These are phyloP conservation scores for Trametes elegans DNA, from an alignment of 768 basidiomycete species.

Conservation along the genomic window DNA sequence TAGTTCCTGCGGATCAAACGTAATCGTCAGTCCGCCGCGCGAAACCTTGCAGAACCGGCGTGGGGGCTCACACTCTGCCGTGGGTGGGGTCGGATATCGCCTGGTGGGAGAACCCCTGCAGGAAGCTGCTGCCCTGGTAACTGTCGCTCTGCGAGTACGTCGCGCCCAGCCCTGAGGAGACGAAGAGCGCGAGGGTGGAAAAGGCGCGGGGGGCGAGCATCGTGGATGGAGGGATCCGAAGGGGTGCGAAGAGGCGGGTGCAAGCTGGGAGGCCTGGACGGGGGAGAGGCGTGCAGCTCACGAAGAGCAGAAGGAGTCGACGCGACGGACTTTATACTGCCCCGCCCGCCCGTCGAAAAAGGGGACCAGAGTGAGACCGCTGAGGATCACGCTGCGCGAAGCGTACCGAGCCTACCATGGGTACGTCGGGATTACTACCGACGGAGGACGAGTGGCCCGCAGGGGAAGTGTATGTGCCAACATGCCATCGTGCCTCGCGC, in stretches of 20 bases:
- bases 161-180: conserved; percentile 34
- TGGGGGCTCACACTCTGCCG: conserved; percentile 61
- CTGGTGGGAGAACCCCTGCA: conserved; percentile 48
- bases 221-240: background rate
- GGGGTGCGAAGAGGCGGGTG: background rate
- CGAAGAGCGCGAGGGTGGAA: conserved; percentile 4
- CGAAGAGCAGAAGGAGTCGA: background rate
- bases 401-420: conserved; percentile 4
- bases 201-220: conserved; percentile 2
- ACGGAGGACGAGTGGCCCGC: background rate
- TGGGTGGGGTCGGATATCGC: conserved; percentile 60
- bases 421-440: conserved; percentile 3
- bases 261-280: conserved; percentile 10
- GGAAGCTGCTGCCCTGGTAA: conserved; percentile 45
- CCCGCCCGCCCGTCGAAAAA: background rate
- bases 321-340: conserved; percentile 3
- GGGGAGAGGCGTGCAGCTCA: conserved; percentile 11
- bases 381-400: conserved; percentile 9
- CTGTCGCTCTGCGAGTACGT: conserved; percentile 48
- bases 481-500: conserved; percentile 8
- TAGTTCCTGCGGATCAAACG: conserved; percentile 36
- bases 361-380: conserved; percentile 3
- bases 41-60: background rate
- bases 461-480: no score
- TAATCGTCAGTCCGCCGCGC: background rate